Conservation (phyloP, 2,329 filamentous ascomycete species). For the Microdochium paspali region DNA sequence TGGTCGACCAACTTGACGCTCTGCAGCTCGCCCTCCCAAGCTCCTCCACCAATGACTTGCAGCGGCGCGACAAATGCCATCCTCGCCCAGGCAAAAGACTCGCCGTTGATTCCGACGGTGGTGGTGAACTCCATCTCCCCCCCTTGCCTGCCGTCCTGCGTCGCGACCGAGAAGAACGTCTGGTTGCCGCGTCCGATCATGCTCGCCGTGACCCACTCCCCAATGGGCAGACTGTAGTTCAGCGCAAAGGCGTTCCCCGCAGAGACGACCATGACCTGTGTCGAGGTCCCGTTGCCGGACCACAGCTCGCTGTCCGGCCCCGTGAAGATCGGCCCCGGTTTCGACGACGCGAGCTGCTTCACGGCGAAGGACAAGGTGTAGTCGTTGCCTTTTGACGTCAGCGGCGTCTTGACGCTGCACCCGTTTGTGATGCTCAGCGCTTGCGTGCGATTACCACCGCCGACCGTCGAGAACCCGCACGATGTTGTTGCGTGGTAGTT, state of each 20-base stretch:
- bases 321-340: slow-evolving; percentile 22
- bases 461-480: slow-evolving; percentile 20
- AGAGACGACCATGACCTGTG: slow-evolving; percentile 21
- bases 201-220: slow-evolving; percentile 17
- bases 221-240: slow-evolving; percentile 20
- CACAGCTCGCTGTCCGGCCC: slow-evolving; percentile 31
- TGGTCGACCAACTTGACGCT: too few species aligned
- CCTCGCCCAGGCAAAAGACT: slow-evolving; percentile 27
- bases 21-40: too few species aligned
- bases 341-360: slow-evolving; percentile 12
- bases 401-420: slow-evolving; percentile 35
- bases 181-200: slow-evolving; percentile 19
- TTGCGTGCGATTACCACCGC: not conserved
- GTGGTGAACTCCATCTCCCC: slow-evolving; percentile 15
- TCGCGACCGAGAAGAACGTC: slow-evolving; percentile 16
- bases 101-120: slow-evolving; percentile 30
- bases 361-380: slow-evolving; percentile 42
- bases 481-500: slow-evolving; percentile 26
- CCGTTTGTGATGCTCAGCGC: slow-evolving; percentile 20
- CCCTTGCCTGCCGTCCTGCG: slow-evolving; percentile 9
- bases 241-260: slow-evolving; percentile 24
- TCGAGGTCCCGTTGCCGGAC: slow-evolving; percentile 21
- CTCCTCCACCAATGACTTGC: too few species aligned
- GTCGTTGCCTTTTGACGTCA: slow-evolving; percentile 43
- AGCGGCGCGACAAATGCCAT: slow-evolving; percentile 37